Evolutionary conservation across 2,329 filamentous ascomycete genomes (phyloP).

Genomic region (Mariannaea elegans): DNA sequence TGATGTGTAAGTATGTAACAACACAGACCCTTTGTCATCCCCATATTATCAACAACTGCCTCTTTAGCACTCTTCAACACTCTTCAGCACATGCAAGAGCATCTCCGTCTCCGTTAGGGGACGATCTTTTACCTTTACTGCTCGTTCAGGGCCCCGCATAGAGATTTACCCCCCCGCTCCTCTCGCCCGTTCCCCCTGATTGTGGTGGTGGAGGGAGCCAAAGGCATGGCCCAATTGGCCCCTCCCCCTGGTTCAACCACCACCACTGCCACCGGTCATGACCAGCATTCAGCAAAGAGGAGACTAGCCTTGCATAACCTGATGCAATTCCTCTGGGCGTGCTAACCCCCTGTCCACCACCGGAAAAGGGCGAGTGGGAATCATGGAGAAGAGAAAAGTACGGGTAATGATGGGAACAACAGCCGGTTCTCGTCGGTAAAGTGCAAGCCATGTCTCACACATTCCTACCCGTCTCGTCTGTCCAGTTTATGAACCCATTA

Average conservation of each 20-base stretch:
- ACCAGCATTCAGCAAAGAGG: constrained; percentile 4
- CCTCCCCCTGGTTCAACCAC: constrained; percentile 6
- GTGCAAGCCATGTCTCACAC: neutral
- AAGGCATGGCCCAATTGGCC: constrained; percentile 1
- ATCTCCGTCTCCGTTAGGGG: neutral
- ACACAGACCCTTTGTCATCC: neutral
- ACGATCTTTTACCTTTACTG: neutral
- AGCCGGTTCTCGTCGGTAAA: too few relatives aligned
- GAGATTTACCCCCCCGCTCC: constrained; percentile 1
- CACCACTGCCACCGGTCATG: constrained; percentile 12
- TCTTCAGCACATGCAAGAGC: constrained; percentile 9
- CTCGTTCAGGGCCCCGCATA: constrained; percentile 1
- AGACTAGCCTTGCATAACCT: constrained; percentile 9
- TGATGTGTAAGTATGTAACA: neutral
- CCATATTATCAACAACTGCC: neutral
- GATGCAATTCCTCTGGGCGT: constrained; percentile 6
- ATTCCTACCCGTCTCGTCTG: neutral
- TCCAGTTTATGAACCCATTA: neutral
- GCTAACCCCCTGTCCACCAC: constrained; percentile 2
- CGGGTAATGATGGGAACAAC: too few relatives aligned
- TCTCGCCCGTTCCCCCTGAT: constrained; percentile 4
- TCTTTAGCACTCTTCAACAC: neutral
- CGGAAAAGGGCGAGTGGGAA: constrained; percentile 1
- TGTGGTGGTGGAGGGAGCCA: constrained; percentile 3
- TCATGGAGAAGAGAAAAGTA: neutral